Evolutionary conservation across 2,329 filamentous ascomycete genomes (phyloP).

Genomic region (Beauveria sp.): DNA sequence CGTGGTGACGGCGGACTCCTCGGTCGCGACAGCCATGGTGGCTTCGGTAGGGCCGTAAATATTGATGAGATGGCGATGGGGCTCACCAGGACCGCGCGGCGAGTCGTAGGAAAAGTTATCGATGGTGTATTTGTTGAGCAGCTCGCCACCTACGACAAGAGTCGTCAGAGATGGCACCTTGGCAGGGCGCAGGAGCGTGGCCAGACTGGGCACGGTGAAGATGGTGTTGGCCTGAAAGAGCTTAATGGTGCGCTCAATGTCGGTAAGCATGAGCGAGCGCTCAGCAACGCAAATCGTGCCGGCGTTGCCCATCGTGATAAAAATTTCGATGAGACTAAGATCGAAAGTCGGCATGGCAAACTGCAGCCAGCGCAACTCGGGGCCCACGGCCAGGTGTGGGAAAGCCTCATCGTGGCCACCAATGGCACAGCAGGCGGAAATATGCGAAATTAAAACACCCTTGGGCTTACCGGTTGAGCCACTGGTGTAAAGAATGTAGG

Average conservation of each 20-base stretch:
- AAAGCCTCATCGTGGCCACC: conserved; percentile 5
- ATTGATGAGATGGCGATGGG: conserved; percentile 6
- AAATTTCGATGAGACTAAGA: conserved; percentile 10
- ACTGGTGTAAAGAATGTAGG: conserved; percentile 36
- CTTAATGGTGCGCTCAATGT: conserved; percentile 11
- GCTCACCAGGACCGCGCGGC: conserved; percentile 32
- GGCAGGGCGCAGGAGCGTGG: conserved; percentile 8
- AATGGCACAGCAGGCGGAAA: conserved; percentile 23
- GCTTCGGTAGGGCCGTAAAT: conserved; percentile 12
- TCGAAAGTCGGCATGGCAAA: conserved; percentile 12
- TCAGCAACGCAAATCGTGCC: conserved; percentile 11
- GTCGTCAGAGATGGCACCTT: conserved; percentile 10
- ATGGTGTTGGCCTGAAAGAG: conserved; percentile 10
- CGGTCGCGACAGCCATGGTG: conserved; percentile 8
- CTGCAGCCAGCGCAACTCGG: conserved; percentile 10
- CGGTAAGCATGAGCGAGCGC: conserved; percentile 9
- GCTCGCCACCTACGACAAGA: conserved; percentile 11
- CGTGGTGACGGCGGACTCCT: conserved; percentile 1
- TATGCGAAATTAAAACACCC: conserved; percentile 68
- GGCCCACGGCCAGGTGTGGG: not conserved
- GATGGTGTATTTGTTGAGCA: conserved; percentile 8
- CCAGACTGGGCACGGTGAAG: conserved; percentile 11
- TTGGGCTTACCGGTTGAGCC: conserved; percentile 43
- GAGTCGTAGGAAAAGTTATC: conserved; percentile 10
- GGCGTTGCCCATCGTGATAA: conserved; percentile 8